Percentiles rank a stretch among this genome's conserved stretches.
Evolutionary conservation across 768 basidiomycete species (phyloP).

Genomic region (Galerina sulciceps): DNA sequence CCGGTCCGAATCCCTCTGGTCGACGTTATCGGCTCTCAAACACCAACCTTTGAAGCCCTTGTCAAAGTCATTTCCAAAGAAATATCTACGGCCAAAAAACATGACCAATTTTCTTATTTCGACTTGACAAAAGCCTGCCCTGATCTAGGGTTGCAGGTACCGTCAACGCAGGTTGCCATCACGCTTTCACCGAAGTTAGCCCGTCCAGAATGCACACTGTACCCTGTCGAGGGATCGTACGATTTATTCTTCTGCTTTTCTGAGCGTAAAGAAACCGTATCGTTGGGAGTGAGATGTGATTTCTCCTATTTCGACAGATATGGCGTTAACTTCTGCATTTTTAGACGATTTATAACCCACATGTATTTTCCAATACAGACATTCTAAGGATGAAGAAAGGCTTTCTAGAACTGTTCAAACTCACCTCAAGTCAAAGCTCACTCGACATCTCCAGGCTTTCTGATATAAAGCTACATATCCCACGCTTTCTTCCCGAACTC

Average conservation of each 20-base stretch:
- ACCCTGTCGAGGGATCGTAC: neutral
- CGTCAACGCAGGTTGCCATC: neutral
- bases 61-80: neutral
- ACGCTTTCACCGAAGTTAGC: neutral
- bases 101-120: neutral
- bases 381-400: neutral
- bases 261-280: neutral
- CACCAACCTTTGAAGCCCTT: neutral
- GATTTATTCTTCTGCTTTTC: conserved; percentile 1
- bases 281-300: neutral
- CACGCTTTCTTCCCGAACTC: neutral
- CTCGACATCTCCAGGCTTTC: neutral
- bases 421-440: neutral
- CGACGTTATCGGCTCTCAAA: neutral
- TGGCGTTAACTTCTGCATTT: too few relatives aligned
- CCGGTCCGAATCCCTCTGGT: neutral
- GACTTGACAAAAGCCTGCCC: neutral
- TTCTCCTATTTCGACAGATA: too few relatives aligned
- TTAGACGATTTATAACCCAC: neutral
- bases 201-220: neutral
- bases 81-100: neutral
- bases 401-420: neutral
- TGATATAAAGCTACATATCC: neutral
- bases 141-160: neutral
- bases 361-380: neutral